A percentile compares a stretch with the other conserved stretches of the same genome.
phyloP scores from a whole-genome alignment of 768 basidiomycete genomes.

The Mycena pura region DNA sequence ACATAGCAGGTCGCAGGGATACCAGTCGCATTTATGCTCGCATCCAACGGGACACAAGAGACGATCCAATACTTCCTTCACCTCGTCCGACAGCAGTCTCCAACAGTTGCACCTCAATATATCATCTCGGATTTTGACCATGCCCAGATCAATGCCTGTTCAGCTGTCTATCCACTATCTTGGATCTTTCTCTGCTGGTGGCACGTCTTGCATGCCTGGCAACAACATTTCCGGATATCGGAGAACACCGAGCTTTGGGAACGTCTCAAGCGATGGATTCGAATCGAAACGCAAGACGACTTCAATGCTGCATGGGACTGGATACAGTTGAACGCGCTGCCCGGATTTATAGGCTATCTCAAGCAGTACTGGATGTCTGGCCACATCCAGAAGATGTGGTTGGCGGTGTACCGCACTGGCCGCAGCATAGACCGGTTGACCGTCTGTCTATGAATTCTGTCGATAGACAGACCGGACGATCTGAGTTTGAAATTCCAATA shows the following conservation, averaged over 20 bases:
- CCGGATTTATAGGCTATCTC: conserved; percentile 28
- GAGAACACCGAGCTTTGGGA: conserved; percentile 28
- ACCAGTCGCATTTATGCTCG: conserved; percentile 28
- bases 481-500: no score
- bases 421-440: no score
- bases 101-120: background rate
- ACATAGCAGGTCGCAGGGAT: conserved; percentile 13
- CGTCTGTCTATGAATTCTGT: no score
- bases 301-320: conserved; percentile 26
- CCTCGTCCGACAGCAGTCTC: background rate
- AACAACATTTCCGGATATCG: conserved; percentile 29
- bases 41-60: conserved; percentile 25
- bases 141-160: conserved; percentile 12
- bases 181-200: conserved; percentile 33
- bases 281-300: conserved; percentile 13
- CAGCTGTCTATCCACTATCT: background rate
- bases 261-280: conserved; percentile 29
- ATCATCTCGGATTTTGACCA: conserved; percentile 16
- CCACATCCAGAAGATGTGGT: conserved; percentile 26
- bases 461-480: no score
- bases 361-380: conserved; percentile 25
- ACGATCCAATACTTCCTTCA: conserved; percentile 24
- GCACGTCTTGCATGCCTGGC: conserved; percentile 40
- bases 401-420: conserved; percentile 22
- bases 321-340: conserved; percentile 21